phyloP scores from a whole-genome alignment of 2,329 filamentous ascomycete species.

The Stenocarpella maydis region DNA sequence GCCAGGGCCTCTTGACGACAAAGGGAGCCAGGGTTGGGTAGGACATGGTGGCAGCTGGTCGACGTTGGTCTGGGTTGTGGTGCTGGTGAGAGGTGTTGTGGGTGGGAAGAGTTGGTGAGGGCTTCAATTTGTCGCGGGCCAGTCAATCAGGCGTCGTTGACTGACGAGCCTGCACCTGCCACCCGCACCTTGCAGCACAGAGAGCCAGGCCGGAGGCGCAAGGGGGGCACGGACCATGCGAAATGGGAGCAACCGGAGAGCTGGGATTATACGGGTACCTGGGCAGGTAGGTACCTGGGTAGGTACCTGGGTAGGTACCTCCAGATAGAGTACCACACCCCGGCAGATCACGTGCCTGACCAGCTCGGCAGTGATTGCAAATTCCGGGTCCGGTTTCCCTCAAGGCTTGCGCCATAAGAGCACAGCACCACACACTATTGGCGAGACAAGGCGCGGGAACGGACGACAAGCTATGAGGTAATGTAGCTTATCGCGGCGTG shows the following conservation, averaged over 20 bases:
- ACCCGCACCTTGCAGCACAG: not conserved
- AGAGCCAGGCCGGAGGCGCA: too few relatives aligned
- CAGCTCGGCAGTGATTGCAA: not conserved
- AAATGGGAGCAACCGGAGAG: conserved; percentile 24
- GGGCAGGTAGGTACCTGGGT: not conserved
- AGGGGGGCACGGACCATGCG: too few relatives aligned
- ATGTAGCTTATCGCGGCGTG: conserved; percentile 16
- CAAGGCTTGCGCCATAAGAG: too few relatives aligned
- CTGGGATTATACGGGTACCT: conserved; percentile 8
- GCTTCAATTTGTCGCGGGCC: conserved; percentile 36
- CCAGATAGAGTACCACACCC: not conserved
- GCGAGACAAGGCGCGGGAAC: not conserved
- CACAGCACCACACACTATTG: too few relatives aligned
- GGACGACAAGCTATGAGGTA: conserved; percentile 20
- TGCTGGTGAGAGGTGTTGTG: conserved; percentile 33
- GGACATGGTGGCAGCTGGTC: conserved; percentile 65
- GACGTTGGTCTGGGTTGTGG: conserved; percentile 33
- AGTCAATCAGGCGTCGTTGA: conserved; percentile 31
- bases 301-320: not conserved
- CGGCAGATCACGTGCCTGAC: not conserved
- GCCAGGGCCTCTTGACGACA: conserved; percentile 86
- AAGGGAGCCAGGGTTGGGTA: conserved; percentile 77
- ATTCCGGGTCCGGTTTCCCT: not conserved
- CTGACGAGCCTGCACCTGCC: conserved; percentile 25
- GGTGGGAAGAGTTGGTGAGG: conserved; percentile 36